Evolutionary conservation across 2,329 filamentous ascomycete species (phyloP), one percentile per base, ranked within the genome.

Genomic region (Ophiostoma australiae): DNA sequence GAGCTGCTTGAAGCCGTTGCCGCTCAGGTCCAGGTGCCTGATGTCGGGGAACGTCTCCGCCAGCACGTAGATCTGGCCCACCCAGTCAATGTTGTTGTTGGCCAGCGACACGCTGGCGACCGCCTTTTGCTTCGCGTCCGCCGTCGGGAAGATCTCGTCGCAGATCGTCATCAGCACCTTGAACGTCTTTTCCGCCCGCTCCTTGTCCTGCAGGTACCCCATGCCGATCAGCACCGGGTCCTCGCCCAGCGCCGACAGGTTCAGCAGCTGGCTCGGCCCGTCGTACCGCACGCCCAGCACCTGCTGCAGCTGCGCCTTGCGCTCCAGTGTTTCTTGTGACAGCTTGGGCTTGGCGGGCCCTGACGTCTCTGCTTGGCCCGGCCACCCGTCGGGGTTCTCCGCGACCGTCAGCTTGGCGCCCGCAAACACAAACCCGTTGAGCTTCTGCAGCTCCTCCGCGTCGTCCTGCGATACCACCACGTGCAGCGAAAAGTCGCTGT

Each of bases 121-220:
- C 4, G 90, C 90, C 67, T 93, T 90, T 68, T 89, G 86, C 79
- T 94, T 94, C 68, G 90, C 89, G 72, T 90, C 84, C 15, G 86
- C 78, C 1, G 86, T 89, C 75, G 90, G 89, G 82, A 97, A 97
- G 23, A 90, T 86, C 73, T 87, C 83, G 70, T 96, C 89, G 78
- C 92, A 93, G 67, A 97, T 89, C 72, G 88, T 89, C 91, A 98
- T 97, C 73, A 98, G 84, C 1, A 92, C 94, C 69, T 91, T 92
- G 81, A 98, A 97, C 73, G 97, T 91, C 79, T 97, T 99, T 74
- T 91, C 87, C 66, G 91, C 89, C 1, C 89, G 89, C 3, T 90
- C 88, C 72, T 86, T 87, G 72, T 83, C 87, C 73, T 88, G 86
- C 78, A 97, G 93, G 76, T 94, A 91, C 52, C 91, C 91, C 80